These are phyloP conservation scores for Suillus sp. DNA, from an alignment of 768 basidiomycete species.

Conservation along the genomic window DNA sequence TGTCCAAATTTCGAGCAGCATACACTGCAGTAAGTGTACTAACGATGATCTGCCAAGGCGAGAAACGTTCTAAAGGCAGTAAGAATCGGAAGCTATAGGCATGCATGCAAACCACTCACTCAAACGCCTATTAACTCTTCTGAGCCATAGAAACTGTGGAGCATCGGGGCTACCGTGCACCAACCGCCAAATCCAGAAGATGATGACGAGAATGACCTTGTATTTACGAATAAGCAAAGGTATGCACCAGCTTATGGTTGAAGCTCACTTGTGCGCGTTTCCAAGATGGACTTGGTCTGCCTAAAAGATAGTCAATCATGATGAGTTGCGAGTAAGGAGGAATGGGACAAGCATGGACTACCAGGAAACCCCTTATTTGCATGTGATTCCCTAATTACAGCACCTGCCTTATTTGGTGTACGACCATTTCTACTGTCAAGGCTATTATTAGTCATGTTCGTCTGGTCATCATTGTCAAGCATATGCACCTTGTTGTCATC, in stretches of 20 bases:
- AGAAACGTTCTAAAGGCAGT: constrained; percentile 63
- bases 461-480: constrained; percentile 12
- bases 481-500: not conserved
- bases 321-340: constrained; percentile 12
- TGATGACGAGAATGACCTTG: constrained; percentile 86
- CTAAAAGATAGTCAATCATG: constrained; percentile 95
- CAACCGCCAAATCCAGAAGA: constrained; percentile 91
- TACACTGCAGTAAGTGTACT: constrained; percentile 86
- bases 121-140: constrained; percentile 56
- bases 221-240: constrained; percentile 9
- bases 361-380: constrained; percentile 17
- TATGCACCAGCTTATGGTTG: not conserved
- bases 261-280: constrained; percentile 74
- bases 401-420: constrained; percentile 24
- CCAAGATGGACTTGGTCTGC: constrained; percentile 88
- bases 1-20: constrained; percentile 81
- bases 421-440: not conserved
- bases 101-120: constrained; percentile 43
- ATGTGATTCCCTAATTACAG: constrained; percentile 35
- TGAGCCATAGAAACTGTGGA: constrained; percentile 69
- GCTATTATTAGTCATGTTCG: not conserved
- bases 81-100: not conserved
- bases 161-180: constrained; percentile 60
- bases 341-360: constrained; percentile 6
- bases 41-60: constrained; percentile 95